These are phyloP conservation scores for Quercus agrifolia DNA, from an alignment of 306 rosid genomes.

Conservation along the genomic window DNA sequence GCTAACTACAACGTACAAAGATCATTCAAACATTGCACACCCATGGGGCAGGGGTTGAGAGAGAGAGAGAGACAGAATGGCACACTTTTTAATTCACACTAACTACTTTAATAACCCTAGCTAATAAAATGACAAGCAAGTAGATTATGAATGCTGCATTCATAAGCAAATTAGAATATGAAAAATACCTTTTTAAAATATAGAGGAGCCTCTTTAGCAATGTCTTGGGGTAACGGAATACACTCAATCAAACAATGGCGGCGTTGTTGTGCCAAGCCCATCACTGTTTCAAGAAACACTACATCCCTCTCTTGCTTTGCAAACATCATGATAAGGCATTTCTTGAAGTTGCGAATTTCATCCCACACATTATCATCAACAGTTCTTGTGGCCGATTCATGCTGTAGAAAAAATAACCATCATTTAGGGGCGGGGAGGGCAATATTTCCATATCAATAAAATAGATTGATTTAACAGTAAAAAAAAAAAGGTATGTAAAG, in stretches of 20 bases:
- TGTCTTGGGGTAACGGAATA: constrained; percentile 72
- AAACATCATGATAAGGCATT: constrained; percentile 94
- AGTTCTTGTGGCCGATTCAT: constrained; percentile 76
- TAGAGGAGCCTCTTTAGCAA: constrained; percentile 81
- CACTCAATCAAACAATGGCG: constrained; percentile 83
- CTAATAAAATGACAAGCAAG: background rate
- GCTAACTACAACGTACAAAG: background rate
- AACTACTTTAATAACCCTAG: background rate
- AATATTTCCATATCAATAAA: background rate
- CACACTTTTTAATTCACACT: background rate
- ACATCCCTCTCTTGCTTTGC: constrained; percentile 83
- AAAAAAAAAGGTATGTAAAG: background rate
- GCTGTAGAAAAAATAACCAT: constrained; percentile 42
- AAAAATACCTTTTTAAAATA: constrained; percentile 79
- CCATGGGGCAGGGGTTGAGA: background rate
- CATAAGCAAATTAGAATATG: background rate
- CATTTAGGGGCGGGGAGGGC: background rate
- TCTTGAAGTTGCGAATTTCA: constrained; percentile 93
- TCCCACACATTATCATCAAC: constrained; percentile 77
- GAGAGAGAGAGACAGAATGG: background rate
- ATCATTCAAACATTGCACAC: background rate
- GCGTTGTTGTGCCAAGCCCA: constrained; percentile 81
- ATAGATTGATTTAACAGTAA: background rate
- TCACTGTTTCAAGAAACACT: constrained; percentile 89
- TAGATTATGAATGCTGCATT: background rate